phyloP scores from a whole-genome alignment of 352 stramenopile species.

The Phytophthora megakarya region DNA sequence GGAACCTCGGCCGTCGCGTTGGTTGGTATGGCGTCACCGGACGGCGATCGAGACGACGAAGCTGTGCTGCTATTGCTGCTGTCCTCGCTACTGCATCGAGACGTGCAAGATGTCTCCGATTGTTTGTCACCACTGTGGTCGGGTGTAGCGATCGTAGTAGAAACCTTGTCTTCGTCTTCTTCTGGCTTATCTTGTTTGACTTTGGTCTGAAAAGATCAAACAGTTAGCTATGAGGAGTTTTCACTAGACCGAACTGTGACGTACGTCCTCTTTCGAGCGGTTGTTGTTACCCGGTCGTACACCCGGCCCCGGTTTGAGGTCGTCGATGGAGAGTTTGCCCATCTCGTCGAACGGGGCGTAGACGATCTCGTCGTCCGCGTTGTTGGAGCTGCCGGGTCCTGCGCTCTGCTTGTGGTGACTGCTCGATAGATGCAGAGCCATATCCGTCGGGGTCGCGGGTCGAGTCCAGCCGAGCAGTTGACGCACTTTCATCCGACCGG shows the following conservation, averaged over 20 bases:
- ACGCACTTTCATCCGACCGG: constrained; percentile 48
- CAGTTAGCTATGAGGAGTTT: background rate
- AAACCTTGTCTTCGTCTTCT: constrained; percentile 28
- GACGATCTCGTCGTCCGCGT: constrained; percentile 13
- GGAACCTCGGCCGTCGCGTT: background rate
- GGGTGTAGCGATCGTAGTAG: background rate
- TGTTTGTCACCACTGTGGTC: constrained; percentile 5
- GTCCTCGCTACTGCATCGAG: constrained; percentile 14
- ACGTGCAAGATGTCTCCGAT: constrained; percentile 1
- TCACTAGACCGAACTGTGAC: background rate
- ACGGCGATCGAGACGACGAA: constrained; percentile 13
- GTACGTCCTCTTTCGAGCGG: constrained; percentile 20
- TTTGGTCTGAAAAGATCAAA: constrained; percentile 19
- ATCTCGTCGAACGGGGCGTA: constrained; percentile 17
- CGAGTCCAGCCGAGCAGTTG: constrained; percentile 48
- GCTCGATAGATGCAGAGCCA: constrained; percentile 15
- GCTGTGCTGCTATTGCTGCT: constrained; percentile 31
- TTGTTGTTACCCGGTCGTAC: constrained; percentile 30
- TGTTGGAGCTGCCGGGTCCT: constrained; percentile 18
- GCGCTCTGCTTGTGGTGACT: constrained; percentile 11
- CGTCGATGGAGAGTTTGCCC: constrained; percentile 14
- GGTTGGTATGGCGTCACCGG: constrained; percentile 1
- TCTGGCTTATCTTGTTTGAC: constrained; percentile 8
- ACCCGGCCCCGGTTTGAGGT: constrained; percentile 7
- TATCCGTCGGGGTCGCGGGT: constrained; percentile 13